A percentile compares a stretch with the other conserved stretches of the same genome.
Evolutionary conservation across 768 basidiomycete genomes (phyloP).

Genomic region (Chalciporus sphaerocephalus): DNA sequence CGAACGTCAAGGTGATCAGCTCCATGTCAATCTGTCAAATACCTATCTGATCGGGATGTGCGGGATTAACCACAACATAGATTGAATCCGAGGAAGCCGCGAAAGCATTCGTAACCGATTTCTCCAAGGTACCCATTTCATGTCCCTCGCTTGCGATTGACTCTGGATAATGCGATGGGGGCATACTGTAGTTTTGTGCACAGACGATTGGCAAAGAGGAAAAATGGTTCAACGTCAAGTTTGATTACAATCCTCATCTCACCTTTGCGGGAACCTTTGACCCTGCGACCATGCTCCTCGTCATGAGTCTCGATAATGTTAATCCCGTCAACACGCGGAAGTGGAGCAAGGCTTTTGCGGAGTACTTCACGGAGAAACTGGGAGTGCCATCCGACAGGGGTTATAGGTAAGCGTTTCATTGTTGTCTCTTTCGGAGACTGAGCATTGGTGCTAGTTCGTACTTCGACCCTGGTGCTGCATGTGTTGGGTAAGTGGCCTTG

Average conservation of each 20-base stretch:
- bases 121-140: slow-evolving; percentile 47
- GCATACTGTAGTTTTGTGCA: slow-evolving; percentile 49
- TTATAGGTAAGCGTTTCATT: slow-evolving; percentile 46
- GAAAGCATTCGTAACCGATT: slow-evolving; percentile 41
- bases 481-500: slow-evolving; percentile 20
- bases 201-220: slow-evolving; percentile 53
- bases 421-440: neutral
- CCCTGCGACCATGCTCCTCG: slow-evolving; percentile 54
- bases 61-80: slow-evolving; percentile 2
- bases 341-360: slow-evolving; percentile 54
- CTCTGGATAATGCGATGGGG: neutral
- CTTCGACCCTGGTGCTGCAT: slow-evolving; percentile 23
- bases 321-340: slow-evolving; percentile 41
- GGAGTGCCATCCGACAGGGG: slow-evolving; percentile 49
- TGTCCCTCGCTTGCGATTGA: neutral
- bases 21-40: neutral
- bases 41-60: neutral
- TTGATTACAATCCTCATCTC: slow-evolving; percentile 55
- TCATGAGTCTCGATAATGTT: slow-evolving; percentile 55
- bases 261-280: slow-evolving; percentile 61
- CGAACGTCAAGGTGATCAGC: slow-evolving; percentile 33
- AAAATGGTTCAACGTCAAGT: slow-evolving; percentile 47
- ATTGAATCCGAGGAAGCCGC: slow-evolving; percentile 24
- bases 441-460: slow-evolving; percentile 17
- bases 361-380: slow-evolving; percentile 52